Evolutionary conservation across 164 flowering plant species (phyloP).

Genomic region (Hamamelis virginiana): DNA sequence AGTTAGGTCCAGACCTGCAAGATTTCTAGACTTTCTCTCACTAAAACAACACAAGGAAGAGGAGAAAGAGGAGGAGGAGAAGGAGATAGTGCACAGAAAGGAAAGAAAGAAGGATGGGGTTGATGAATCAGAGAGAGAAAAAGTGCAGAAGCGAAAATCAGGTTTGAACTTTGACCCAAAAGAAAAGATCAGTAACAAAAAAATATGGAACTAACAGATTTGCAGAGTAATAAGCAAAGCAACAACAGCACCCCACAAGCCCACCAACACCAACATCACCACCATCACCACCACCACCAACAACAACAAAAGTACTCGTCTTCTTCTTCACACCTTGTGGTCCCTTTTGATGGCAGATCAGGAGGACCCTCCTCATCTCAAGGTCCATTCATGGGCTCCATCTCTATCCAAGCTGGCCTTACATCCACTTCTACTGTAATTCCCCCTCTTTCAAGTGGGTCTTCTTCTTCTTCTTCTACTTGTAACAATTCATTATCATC

Average conservation of each 20-base stretch:
- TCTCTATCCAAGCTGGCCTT: slow-evolving; percentile 31
- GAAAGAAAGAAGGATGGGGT: no score
- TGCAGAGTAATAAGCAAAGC: slow-evolving; percentile 28
- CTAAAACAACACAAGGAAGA: background rate
- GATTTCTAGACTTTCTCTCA: slow-evolving; percentile 6
- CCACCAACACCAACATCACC: slow-evolving; percentile 17
- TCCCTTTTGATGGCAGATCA: slow-evolving; percentile 31
- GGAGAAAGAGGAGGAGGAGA: background rate
- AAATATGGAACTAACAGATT: slow-evolving; percentile 41
- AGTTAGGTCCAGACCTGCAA: slow-evolving; percentile 3
- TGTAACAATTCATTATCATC: background rate
- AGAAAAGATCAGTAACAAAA: no score
- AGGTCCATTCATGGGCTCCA: slow-evolving; percentile 47
- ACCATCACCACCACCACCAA: slow-evolving; percentile 13
- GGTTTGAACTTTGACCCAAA: background rate
- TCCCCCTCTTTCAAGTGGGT: slow-evolving; percentile 10
- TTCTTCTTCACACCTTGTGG: slow-evolving; percentile 20
- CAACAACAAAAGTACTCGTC: slow-evolving; percentile 9
- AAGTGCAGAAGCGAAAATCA: slow-evolving; percentile 1
- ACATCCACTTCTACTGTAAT: background rate
- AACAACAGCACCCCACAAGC: slow-evolving; percentile 15
- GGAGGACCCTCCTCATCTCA: slow-evolving; percentile 15
- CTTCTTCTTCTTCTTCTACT: slow-evolving; percentile 12
- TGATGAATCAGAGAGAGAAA: background rate
- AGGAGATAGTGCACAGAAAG: background rate